These are phyloP conservation scores for Fraxinus anomala DNA, from an alignment of 257 asterid species.

Conservation along the genomic window DNA sequence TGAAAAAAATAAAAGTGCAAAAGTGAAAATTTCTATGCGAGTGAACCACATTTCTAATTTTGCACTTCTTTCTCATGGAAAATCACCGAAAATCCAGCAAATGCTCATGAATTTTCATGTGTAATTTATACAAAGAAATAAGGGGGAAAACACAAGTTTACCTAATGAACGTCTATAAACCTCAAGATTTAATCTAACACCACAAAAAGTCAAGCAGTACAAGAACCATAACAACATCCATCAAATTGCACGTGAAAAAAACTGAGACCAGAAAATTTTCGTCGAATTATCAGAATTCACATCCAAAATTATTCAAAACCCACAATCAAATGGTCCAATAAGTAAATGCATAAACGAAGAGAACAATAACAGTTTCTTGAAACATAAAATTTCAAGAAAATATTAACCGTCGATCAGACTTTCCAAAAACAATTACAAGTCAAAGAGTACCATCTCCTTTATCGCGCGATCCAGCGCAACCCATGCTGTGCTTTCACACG, in stretches of 20 bases:
- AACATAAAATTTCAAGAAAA: background rate
- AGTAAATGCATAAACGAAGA: too few relatives aligned
- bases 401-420: too few relatives aligned
- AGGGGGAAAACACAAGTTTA: background rate
- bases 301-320: background rate
- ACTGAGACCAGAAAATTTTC: background rate
- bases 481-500: constrained; percentile 33
- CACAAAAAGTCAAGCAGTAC: background rate
- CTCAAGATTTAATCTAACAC: background rate
- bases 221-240: background rate
- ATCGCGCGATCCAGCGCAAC: constrained; percentile 68
- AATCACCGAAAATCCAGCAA: background rate
- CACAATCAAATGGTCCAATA: background rate
- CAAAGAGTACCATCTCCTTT: constrained; percentile 46
- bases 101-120: background rate
- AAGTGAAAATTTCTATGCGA: background rate
- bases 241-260: background rate
- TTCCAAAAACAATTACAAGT: background rate
- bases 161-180: background rate
- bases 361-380: too few relatives aligned
- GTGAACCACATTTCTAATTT: background rate
- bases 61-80: background rate
- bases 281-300: background rate
- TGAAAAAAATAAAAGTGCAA: background rate
- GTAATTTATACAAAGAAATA: background rate